Evolutionary conservation across 108 stramenopile genomes (phyloP).

Genomic region (Skeletonema grethae): DNA sequence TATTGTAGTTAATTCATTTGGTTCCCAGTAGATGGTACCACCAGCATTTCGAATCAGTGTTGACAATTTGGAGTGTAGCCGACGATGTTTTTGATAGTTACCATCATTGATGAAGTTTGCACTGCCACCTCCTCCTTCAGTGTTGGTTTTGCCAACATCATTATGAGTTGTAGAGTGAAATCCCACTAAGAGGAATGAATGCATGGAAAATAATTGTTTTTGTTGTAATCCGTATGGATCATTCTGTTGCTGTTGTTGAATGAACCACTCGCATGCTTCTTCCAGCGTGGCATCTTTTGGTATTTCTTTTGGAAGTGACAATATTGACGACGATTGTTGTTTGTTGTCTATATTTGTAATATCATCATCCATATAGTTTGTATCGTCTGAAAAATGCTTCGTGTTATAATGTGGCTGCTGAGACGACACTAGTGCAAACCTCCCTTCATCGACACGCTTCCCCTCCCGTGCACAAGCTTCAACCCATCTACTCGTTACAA

Average conservation of each 20-base stretch:
- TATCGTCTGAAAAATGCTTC: not conserved
- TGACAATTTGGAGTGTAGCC: slow-evolving; percentile 26
- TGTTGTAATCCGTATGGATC: slow-evolving; percentile 1
- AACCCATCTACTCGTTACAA: slow-evolving; percentile 40
- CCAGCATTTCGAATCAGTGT: slow-evolving; percentile 60
- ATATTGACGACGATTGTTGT: not conserved
- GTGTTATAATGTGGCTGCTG: not conserved
- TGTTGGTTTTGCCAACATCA: not conserved
- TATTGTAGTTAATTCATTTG: slow-evolving; percentile 61
- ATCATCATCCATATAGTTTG: not conserved
- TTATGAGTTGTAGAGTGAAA: slow-evolving; percentile 11
- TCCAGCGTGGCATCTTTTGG: slow-evolving; percentile 14
- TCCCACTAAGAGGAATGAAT: slow-evolving; percentile 39
- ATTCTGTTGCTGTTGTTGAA: not conserved
- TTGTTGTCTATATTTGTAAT: not conserved
- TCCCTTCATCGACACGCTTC: slow-evolving; percentile 17
- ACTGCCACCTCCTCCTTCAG: not conserved
- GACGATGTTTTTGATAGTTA: not conserved
- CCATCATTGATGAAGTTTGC: not conserved
- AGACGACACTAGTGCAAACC: not conserved
- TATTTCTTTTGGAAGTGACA: slow-evolving; percentile 21
- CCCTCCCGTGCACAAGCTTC: slow-evolving; percentile 31
- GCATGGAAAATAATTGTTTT: slow-evolving; percentile 15
- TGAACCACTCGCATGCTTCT: slow-evolving; percentile 35
- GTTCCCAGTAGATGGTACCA: slow-evolving; percentile 73